Base-by-base conservation (phyloP, 2,329 filamentous ascomycete species). In the Penicillium expansum region DNA sequence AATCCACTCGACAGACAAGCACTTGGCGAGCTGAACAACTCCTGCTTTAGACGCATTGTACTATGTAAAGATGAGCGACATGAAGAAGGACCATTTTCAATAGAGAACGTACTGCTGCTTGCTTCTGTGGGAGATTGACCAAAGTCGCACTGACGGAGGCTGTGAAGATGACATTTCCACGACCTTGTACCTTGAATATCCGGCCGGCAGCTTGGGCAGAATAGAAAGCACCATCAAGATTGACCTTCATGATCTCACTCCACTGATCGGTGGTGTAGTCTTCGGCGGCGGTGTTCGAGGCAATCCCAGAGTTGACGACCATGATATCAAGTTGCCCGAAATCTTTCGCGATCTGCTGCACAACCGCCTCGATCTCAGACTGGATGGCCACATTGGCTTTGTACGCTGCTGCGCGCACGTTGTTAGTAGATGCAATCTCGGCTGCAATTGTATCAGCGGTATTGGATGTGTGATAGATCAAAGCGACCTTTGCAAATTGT, bases 311-410 rank as follows among this genome's bases (percentile, higher is more conserved):
- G 63, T 80, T 80, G 18, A 74, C 79, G 32, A 81, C 71, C 37
- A 81, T 69, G 51, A 81, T 75, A 52, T 79, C 74, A 10, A 81
- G 70, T 32, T 71, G 70, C 14, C 76, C 77, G 62, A 79, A 79
- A 39, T 77, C 75, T 8, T 63, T 57, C 2, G 65, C 67, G 14
- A 78, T 70, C 29, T 71, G 58, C 4, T 73, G 59, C 4, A 79
- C 63, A 3, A 64, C 62, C 1, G 45, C 42, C 37, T 72, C 63
- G 10, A 79, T 74, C 8, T 69, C 64, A 4, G 58, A 47, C 37
- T 69, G 65, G 43, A 69, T 59, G 13, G 58, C 56, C 4, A 76
- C 72, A 38, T 75, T 59, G 29, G 70, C 67, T 49, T 74, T 61
- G 53, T 75, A 75, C 6, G 76, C 76, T 53, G 68, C 62, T 13